phyloP scores from a whole-genome alignment of 257 asterid species.

The Jacaranda mimosifolia region DNA sequence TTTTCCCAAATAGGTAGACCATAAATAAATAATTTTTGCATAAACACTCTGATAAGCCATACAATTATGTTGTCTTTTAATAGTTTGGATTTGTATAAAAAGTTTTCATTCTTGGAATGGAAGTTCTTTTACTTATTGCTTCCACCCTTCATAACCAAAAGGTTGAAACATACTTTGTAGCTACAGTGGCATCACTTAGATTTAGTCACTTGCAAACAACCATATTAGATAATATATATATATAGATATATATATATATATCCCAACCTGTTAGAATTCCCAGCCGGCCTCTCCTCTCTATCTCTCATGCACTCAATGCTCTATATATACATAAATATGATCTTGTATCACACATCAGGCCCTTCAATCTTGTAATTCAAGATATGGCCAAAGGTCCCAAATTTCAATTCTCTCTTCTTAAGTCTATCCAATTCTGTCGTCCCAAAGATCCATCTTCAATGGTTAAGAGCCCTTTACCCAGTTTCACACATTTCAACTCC shows the following conservation, averaged over 20 bases:
- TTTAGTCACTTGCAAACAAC: constrained; percentile 40
- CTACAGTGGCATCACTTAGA: constrained; percentile 43
- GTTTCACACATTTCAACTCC: constrained; percentile 20
- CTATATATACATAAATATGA: not conserved
- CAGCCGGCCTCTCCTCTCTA: constrained; percentile 47
- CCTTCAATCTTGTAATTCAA: not conserved
- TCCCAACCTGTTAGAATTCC: not conserved
- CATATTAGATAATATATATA: constrained; percentile 27
- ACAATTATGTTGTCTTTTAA: too few species aligned
- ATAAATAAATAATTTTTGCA: too few species aligned
- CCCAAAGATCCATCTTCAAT: constrained; percentile 42
- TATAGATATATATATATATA: too few species aligned
- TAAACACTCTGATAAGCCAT: too few species aligned
- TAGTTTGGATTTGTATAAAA: too few species aligned
- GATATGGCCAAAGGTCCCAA: constrained; percentile 39
- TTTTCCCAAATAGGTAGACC: too few species aligned
- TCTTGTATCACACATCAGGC: not conserved
- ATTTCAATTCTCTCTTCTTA: constrained; percentile 40
- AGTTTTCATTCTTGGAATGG: too few species aligned
- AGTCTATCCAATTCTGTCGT: constrained; percentile 54
- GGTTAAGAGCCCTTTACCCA: constrained; percentile 43
- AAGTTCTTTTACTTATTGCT: too few species aligned
- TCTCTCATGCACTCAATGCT: not conserved
- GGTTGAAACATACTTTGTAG: too few species aligned
- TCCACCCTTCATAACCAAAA: too few species aligned